Evolutionary conservation across 2,329 filamentous ascomycete genomes (phyloP), one percentile per base, ranked within the genome.

Genomic region (Colletotrichum cereale): DNA sequence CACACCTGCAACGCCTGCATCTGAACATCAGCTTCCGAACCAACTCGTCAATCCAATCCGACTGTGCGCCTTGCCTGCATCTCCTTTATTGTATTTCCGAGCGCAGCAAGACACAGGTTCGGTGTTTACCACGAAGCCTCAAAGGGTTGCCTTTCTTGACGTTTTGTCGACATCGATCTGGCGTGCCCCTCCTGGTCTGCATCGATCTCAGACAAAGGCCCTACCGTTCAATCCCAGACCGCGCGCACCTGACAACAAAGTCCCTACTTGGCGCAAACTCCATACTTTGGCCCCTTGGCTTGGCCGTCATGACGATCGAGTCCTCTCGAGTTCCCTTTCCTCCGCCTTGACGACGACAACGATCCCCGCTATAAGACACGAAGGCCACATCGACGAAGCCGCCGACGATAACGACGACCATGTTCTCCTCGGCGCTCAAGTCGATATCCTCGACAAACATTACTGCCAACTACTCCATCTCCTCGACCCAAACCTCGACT

Each of bases 341-440:
- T 67, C 72, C 68, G 55, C 65, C 44, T 64, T 71, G 63, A 74
- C 65, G 62, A 73, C 72, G 69, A 62, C 57, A 64, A 61, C 52
- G 63, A 63, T 65, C 71, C 31, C 34, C 24, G 6, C 47, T 34
- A n/a, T 38, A 42, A 69, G 66, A 71, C 60, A 71, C 72, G 73
- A 68, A 16, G 48, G 26, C 26, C 26, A 52, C 48, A 29, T 31
- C 75, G 80, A 65, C 50, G 50, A 31, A 18, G 21, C 18, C 7
- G 42, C 21, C 42, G 50, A 31, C 50, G 6, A 55, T 21, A 18
- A 42, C 60, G 14, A 40, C 61, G 14, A 88, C 79, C 81, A 98
- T 98, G 95, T 97, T 98, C 83, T 94, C 94, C 79, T 95, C 92
- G 73, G 94, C 94, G 75, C 88, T 98, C 80, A 98, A 98, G 84